phyloP scores from a whole-genome alignment of 2,329 filamentous ascomycete species.

The Xylaria sp. region DNA sequence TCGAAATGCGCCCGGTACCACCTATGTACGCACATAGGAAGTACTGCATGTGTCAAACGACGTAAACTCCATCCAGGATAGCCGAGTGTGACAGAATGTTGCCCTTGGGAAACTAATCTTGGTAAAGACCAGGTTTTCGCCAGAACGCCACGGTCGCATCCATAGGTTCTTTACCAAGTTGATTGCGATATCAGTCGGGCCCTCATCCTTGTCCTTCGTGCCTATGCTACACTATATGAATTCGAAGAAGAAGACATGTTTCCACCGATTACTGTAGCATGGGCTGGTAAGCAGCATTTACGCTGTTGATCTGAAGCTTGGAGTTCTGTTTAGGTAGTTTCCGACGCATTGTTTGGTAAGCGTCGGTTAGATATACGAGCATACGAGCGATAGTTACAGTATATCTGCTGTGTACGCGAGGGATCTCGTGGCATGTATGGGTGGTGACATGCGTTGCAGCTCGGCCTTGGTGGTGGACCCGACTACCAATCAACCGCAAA shows the following conservation, averaged over 20 bases:
- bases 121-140: slow-evolving; percentile 1
- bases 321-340: not conserved
- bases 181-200: slow-evolving; percentile 10
- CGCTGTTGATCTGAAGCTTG: not conserved
- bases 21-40: not conserved
- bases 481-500: slow-evolving; percentile 22
- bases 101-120: not conserved
- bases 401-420: slow-evolving; percentile 13
- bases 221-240: not conserved
- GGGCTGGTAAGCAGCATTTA: not conserved
- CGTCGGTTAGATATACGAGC: not conserved
- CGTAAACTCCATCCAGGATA: not conserved
- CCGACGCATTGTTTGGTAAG: slow-evolving; percentile 8
- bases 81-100: not conserved
- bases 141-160: slow-evolving; percentile 19
- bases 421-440: slow-evolving; percentile 16
- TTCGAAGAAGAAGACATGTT: not conserved
- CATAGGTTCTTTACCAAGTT: not conserved
- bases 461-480: slow-evolving; percentile 28
- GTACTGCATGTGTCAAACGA: slow-evolving; percentile 6
- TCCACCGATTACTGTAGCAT: not conserved
- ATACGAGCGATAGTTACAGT: slow-evolving; percentile 5
- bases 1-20: not conserved
- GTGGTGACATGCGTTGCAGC: slow-evolving; percentile 8
- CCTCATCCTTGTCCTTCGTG: slow-evolving; percentile 13